phyloP scores from a whole-genome alignment of 495 filamentous ascomycete genomes.

The Talaromyces thailandensis region DNA sequence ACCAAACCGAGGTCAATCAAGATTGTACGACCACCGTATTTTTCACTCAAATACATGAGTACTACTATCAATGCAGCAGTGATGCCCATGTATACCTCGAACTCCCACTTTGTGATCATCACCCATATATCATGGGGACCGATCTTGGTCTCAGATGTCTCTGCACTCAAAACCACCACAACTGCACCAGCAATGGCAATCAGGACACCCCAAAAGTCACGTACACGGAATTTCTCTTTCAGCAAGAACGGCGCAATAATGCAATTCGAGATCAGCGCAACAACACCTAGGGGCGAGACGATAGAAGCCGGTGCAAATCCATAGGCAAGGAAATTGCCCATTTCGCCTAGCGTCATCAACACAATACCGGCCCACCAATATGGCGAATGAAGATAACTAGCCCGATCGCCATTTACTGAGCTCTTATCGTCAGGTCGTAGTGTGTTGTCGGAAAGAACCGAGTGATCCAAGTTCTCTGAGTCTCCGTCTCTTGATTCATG shows the following conservation, averaged over 20 bases:
- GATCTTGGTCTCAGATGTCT: constrained; percentile 79
- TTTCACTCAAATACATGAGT: constrained; percentile 73
- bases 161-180: constrained; percentile 85
- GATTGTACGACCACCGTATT: constrained; percentile 75
- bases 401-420: constrained; percentile 20
- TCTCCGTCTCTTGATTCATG: constrained; percentile 6
- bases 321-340: constrained; percentile 94
- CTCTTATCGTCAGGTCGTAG: constrained; percentile 26
- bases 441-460: constrained; percentile 32
- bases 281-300: constrained; percentile 91
- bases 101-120: constrained; percentile 81
- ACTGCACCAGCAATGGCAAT: constrained; percentile 82
- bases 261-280: constrained; percentile 91
- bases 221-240: constrained; percentile 74
- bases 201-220: constrained; percentile 84
- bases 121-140: constrained; percentile 85
- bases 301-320: constrained; percentile 98
- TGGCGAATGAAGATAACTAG: constrained; percentile 77
- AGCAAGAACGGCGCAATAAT: constrained; percentile 89
- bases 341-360: constrained; percentile 87
- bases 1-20: constrained; percentile 90
- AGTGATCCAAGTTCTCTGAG: constrained; percentile 17
- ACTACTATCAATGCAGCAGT: constrained; percentile 61
- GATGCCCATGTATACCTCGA: constrained; percentile 79
- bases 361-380: constrained; percentile 94